Percentiles rank a stretch among this genome's conserved stretches.
phyloP scores from a whole-genome alignment of 2,329 filamentous ascomycete species.

The Cytospora chrysosperma region DNA sequence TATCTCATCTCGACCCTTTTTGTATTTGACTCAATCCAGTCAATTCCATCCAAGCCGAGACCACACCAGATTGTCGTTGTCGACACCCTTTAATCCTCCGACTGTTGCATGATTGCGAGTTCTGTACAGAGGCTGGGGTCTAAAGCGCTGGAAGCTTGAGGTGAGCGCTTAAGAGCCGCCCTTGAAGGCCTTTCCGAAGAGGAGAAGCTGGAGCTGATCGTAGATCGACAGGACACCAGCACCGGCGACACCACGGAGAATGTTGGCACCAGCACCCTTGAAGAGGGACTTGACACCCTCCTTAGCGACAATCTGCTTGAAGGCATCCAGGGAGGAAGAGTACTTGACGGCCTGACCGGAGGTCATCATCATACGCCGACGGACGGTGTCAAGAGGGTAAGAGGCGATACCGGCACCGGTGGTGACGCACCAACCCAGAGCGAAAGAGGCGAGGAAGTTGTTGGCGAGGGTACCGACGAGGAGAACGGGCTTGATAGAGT shows the following conservation, averaged over 20 bases:
- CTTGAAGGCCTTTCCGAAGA: constrained; percentile 99
- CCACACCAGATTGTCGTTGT: constrained; percentile 24
- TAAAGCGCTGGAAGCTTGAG: constrained; percentile 30
- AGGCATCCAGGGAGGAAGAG: constrained; percentile 93
- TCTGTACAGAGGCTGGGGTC: constrained; percentile 44
- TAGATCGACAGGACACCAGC: constrained; percentile 99
- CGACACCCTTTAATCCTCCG: constrained; percentile 37
- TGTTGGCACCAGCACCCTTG: constrained; percentile 99
- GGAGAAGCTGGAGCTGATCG: constrained; percentile 97
- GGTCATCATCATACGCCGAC: constrained; percentile 99
- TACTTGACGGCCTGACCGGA: constrained; percentile 98
- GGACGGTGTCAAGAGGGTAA: constrained; percentile 99
- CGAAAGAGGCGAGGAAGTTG: constrained; percentile 99
- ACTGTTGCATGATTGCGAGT: constrained; percentile 34
- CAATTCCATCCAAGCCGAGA: constrained; percentile 30
- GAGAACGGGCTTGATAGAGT: constrained; percentile 99
- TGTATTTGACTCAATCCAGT: constrained; percentile 24
- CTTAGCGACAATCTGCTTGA: constrained; percentile 92
- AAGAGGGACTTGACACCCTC: constrained; percentile 99
- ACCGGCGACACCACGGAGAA: constrained; percentile 99
- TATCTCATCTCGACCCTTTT: constrained; percentile 25
- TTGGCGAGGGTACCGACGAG: constrained; percentile 87
- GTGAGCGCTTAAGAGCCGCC: constrained; percentile 44
- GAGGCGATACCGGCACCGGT: constrained; percentile 99
- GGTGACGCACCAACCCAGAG: constrained; percentile 98